A percentile compares a stretch with the other conserved stretches of the same genome.
Conservation (phyloP, 1,284 basidiomycete genomes). For the Ustilago lituana region DNA sequence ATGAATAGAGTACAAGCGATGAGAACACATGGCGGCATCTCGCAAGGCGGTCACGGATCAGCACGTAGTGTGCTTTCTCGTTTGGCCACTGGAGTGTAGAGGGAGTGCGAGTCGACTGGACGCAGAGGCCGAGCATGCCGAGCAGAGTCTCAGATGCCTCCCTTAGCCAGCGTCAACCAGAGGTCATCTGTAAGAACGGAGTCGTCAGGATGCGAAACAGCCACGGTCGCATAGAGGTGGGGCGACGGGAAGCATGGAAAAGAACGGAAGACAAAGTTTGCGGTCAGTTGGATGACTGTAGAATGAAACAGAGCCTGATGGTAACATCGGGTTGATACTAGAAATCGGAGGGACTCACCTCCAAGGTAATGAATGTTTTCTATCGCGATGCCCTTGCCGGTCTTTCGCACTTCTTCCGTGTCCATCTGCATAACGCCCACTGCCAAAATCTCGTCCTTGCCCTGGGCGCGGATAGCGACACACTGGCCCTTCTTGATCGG, state of each 20-base stretch:
- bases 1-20: constrained; percentile 1
- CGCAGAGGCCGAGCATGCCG: no score
- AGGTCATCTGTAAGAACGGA: constrained; percentile 39
- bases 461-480: constrained; percentile 91
- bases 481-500: constrained; percentile 77
- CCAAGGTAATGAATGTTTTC: constrained; percentile 86
- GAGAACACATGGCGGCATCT: not conserved
- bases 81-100: not conserved
- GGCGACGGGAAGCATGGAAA: no score
- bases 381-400: constrained; percentile 90
- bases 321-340: no score
- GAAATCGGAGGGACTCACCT: constrained; percentile 74
- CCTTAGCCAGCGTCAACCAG: constrained; percentile 52
- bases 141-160: constrained; percentile 48
- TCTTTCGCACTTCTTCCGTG: constrained; percentile 86
- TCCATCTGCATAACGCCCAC: constrained; percentile 84
- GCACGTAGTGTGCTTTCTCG: no score
- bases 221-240: not conserved
- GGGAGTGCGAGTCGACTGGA: not conserved
- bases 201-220: not conserved
- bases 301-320: no score
- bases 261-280: no score
- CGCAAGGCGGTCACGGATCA: no score
- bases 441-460: constrained; percentile 91
- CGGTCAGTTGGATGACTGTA: no score